Conservation (phyloP, 176 grass and related monocot species). For the Themeda triandra region DNA sequence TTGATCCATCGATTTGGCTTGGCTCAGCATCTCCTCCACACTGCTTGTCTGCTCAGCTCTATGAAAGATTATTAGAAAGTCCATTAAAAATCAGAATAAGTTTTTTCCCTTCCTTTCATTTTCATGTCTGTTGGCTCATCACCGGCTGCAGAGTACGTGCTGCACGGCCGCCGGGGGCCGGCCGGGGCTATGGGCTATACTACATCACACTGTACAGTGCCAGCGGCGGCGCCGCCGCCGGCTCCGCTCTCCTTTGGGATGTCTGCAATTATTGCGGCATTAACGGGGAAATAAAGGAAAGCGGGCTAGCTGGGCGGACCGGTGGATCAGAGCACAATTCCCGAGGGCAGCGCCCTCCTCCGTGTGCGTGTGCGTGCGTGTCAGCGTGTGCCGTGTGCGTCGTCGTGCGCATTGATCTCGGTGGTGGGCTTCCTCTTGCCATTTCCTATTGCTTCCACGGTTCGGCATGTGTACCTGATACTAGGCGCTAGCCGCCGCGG, state of each 20-base stretch:
- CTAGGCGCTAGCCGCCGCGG: not conserved
- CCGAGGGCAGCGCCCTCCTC: conserved; percentile 35
- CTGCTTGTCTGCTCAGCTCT: not conserved
- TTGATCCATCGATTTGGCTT: too few relatives aligned
- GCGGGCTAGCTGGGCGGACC: not conserved
- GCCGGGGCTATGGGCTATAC: not conserved
- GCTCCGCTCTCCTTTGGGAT: conserved; percentile 25
- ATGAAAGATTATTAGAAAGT: not conserved
- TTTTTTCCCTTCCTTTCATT: not conserved
- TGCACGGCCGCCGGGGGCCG: not conserved
- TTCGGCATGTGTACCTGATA: conserved; percentile 38
- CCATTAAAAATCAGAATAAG: not conserved
- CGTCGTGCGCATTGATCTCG: not conserved
- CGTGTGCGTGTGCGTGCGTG: conserved; percentile 7
- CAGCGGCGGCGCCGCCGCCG: not conserved
- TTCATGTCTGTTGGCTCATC: not conserved
- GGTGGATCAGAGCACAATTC: conserved; percentile 55
- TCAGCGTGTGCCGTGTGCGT: not conserved
- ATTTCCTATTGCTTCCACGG: not conserved
- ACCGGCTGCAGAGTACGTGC: too few relatives aligned
- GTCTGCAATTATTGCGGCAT: conserved; percentile 27
- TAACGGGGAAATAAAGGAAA: conserved; percentile 26
- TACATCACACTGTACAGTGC: not conserved
- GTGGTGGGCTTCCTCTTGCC: not conserved
- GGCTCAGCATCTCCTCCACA: not conserved